A percentile compares a stretch with the other conserved stretches of the same genome.
Conservation (phyloP, 2,329 filamentous ascomycete genomes). For the Ascochyta clinopodiicola region DNA sequence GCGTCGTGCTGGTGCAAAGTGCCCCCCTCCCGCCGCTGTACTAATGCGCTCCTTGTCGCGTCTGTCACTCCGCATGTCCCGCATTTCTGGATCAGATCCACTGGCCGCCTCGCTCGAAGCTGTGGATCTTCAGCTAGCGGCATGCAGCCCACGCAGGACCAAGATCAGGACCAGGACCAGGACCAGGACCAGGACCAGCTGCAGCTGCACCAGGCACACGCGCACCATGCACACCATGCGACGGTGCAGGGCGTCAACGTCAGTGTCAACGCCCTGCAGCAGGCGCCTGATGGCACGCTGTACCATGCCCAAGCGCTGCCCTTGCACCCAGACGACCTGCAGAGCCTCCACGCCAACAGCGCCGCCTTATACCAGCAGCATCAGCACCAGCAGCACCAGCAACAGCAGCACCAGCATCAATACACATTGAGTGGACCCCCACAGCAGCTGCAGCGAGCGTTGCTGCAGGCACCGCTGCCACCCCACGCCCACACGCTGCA, state of each 20-base stretch:
- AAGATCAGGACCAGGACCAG: not conserved
- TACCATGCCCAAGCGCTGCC: slow-evolving; percentile 28
- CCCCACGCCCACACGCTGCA: slow-evolving; percentile 32
- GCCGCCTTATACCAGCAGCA: slow-evolving; percentile 34
- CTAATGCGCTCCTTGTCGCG: slow-evolving; percentile 10
- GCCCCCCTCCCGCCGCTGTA: slow-evolving; percentile 11
- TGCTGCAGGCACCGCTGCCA: slow-evolving; percentile 7
- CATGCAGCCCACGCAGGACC: slow-evolving; percentile 19
- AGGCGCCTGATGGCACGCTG: slow-evolving; percentile 34
- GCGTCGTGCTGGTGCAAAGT: slow-evolving; percentile 10
- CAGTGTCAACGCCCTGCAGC: slow-evolving; percentile 31
- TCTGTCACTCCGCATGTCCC: not conserved
- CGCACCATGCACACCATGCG: not conserved
- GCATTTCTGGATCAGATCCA: slow-evolving; percentile 16
- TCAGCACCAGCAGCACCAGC: slow-evolving; percentile 21
- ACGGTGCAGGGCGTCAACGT: slow-evolving; percentile 22
- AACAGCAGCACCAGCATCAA: slow-evolving; percentile 22
- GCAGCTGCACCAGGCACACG: slow-evolving; percentile 27
- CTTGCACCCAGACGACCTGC: slow-evolving; percentile 41
- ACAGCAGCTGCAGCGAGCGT: slow-evolving; percentile 9
- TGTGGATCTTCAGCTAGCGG: slow-evolving; percentile 20
- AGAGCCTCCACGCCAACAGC: slow-evolving; percentile 47
- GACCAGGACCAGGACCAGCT: too few species aligned
- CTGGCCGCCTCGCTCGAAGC: slow-evolving; percentile 1
- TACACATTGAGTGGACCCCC: slow-evolving; percentile 28